Base-by-base conservation (phyloP, 1,284 basidiomycete genomes). In the Malassezia arunalokei region DNA sequence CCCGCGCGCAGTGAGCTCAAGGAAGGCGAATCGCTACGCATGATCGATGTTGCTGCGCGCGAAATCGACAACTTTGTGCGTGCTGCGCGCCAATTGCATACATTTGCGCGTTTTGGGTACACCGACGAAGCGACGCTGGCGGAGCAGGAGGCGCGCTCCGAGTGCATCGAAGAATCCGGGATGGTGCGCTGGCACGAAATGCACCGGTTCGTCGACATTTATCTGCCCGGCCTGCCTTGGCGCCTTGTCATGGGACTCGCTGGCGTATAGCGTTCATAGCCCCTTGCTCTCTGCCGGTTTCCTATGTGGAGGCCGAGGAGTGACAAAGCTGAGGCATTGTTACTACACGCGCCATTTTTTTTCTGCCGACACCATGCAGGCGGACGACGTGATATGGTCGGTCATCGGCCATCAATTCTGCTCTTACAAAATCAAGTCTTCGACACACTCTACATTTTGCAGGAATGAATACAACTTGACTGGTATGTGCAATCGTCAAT, bases 381-480 rank as follows among this genome's bases (percentile, higher is more conserved):
- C 69, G 9, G 71, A 73, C 62, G 71, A 73, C 47, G 66, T 71
- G 27, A 60, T 73, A 32, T 73, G 71, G 71, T 60, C 62, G 29
- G 58, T 73, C 43, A 66, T 73, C 48, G 68, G 68, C 9, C 63
- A 68, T 51, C 57, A 65, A 32, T 67, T 67, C 47, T 73, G 71
- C 57, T 71, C 69, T 40, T 73, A 70, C 63, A 69, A 69, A 59
- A 64, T 73, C 60, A 66, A 64, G 47, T 66, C 67, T 15, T 59
- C 65, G 40, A 67, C 65, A 29, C 65, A 67, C 40, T 56, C 52
- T 9, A 96, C 94, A 71, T 96, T 98, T 76, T 98, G 94, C 76
- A 80, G 91, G 46, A 98, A 98, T 76, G 90, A 95, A 75, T 96
- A 94, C 79, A 99, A 99, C 76, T 83, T 95, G 32, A 94, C 91